phyloP scores from a whole-genome alignment of 345 rosid genomes.

The Gossypium longicalyx region DNA sequence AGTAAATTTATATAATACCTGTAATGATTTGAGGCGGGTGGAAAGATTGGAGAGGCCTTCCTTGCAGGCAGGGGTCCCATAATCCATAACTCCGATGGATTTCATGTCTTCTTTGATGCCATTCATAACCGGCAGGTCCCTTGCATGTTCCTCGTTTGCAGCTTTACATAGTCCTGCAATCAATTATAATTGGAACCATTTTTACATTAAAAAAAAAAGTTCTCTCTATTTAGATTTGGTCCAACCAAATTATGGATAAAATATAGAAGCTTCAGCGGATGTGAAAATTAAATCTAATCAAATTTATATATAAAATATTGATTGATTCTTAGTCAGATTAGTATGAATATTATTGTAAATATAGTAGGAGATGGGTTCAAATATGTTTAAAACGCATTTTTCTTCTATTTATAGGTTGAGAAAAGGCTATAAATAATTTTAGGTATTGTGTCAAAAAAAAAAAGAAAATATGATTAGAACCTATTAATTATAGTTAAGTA shows the following conservation, averaged over 20 bases:
- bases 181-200: not conserved
- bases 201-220: too few species aligned
- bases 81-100: conserved; percentile 51
- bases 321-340: fast-evolving
- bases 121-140: conserved; percentile 67
- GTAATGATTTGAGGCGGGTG: conserved; percentile 48
- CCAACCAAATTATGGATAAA: too few species aligned
- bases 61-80: conserved; percentile 35
- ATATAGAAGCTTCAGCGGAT: too few species aligned
- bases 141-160: conserved; percentile 61
- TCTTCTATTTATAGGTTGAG: fast-evolving
- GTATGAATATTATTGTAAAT: fast-evolving
- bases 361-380: fast-evolving
- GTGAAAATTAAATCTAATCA: too few species aligned
- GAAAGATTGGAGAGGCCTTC: conserved; percentile 50
- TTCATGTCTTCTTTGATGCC: conserved; percentile 72
- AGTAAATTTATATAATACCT: conserved; percentile 26
- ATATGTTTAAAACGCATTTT: too few species aligned
- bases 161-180: conserved; percentile 55
- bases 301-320: too few species aligned
- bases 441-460: too few species aligned
- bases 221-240: too few species aligned
- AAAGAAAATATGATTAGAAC: too few species aligned
- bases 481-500: too few species aligned
- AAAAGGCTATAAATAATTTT: fast-evolving